Base-by-base conservation (phyloP, 164 flowering plant species). In the Piper longum region DNA sequence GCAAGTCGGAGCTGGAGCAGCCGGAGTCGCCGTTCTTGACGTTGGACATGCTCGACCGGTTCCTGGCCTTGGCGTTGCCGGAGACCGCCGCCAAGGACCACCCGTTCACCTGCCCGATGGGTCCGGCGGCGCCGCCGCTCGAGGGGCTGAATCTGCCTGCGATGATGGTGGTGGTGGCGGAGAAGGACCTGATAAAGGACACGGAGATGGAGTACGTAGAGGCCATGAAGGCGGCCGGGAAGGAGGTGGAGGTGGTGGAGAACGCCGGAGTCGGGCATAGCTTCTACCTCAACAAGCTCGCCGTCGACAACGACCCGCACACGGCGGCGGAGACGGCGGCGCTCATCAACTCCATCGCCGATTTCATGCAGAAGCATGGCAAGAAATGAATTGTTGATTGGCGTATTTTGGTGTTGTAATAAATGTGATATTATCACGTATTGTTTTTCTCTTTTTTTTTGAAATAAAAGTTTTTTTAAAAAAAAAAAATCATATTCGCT, bases 101-200 rank as follows among this genome's bases (percentile, higher is more conserved):
- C 64, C 89, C 88, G 6, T 69, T 84, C 4, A 89, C 96, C 6
- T 87, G 91, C 55, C 96, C 91, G 39, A 89, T 89, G 95, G 95
- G 93, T 56, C 12, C 62, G 0, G 76, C 59, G 4, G 88, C 85
- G 4, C 80, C 82, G 43, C 75, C 80, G 9, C 42, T 85, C 4
- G 64, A 59, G n/a, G 67, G 52, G 55, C 66, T 82, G 43, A 68
- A 71, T 1, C 57, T 85, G 67, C 95, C 95, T 59, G 84, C 93
- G 19, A 56, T 78, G 18, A 43, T 89, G 73, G 71, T 83, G 4
- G 78, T 80, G 48, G 64, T 89, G 77, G 91, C 95, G 14, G 87
- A 79, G 65, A 67, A 65, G 41, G 97, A 89, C 54, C 48, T 87
- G 81, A 63, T 87, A 0, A 45, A n/a, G 48, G 95, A 89, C 74